phyloP scores from a whole-genome alignment of 129 eudicot genomes.

The Centrapalus pauciflorus region DNA sequence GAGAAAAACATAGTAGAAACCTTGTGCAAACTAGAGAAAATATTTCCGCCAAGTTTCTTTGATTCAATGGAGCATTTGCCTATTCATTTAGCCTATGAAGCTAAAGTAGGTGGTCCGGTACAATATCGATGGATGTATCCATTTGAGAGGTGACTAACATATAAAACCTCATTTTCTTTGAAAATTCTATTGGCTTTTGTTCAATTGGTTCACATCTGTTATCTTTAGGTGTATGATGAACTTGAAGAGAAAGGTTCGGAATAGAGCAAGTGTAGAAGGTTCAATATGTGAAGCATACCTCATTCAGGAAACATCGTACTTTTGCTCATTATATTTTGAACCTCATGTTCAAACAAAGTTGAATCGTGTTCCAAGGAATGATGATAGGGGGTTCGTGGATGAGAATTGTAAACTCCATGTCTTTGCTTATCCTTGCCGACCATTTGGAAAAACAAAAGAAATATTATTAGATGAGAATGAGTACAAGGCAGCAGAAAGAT shows the following conservation, averaged over 20 bases:
- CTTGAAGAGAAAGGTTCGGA: conserved; percentile 8
- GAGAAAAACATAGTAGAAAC: not conserved
- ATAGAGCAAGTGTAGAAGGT: not conserved
- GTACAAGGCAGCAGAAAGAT: not conserved
- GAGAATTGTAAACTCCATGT: no score
- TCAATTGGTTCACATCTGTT: not conserved
- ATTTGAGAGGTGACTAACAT: not conserved
- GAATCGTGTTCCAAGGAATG: no score
- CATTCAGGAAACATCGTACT: not conserved
- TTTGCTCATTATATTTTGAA: not conserved
- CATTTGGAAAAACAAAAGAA: no score
- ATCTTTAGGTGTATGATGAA: no score
- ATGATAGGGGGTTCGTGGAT: not conserved
- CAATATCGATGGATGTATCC: no score
- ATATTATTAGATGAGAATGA: not conserved
- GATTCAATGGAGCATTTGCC: no score
- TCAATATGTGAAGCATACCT: not conserved
- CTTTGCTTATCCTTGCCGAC: no score
- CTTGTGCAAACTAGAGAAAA: no score
- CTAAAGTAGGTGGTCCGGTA: no score
- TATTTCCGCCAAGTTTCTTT: no score
- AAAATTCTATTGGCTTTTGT: not conserved
- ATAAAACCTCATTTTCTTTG: not conserved
- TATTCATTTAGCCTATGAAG: no score
- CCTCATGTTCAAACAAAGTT: no score